phyloP scores from a whole-genome alignment of 805 yeast species.

The Cyberlindnera lachancei region DNA sequence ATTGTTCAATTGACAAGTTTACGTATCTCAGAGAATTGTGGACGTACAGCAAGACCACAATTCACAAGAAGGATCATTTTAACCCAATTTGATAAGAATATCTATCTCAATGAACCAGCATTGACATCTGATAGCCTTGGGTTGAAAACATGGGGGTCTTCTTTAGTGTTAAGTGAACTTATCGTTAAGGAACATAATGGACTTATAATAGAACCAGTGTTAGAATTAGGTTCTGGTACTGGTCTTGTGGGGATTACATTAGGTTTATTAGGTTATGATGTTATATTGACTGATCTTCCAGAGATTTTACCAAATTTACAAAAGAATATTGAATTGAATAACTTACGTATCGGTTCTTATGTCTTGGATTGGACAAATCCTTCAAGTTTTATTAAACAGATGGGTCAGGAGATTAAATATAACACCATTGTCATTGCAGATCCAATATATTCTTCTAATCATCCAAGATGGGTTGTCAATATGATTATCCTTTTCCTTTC shows the following conservation, averaged over 20 bases:
- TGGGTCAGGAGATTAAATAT: slow-evolving; percentile 28
- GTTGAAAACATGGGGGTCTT: slow-evolving; percentile 93
- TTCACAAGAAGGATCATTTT: slow-evolving; percentile 53
- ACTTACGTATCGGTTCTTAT: slow-evolving; percentile 30
- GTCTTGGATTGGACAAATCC: slow-evolving; percentile 80
- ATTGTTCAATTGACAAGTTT: slow-evolving; percentile 52
- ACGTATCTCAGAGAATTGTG: slow-evolving; percentile 74
- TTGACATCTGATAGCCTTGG: slow-evolving; percentile 84
- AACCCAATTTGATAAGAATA: slow-evolving; percentile 25
- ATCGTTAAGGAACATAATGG: slow-evolving; percentile 32
- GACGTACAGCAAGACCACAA: slow-evolving; percentile 76
- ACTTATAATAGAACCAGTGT: slow-evolving; percentile 23
- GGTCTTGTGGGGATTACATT: slow-evolving; percentile 81
- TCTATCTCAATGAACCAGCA: slow-evolving; percentile 66
- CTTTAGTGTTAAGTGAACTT: slow-evolving; percentile 55
- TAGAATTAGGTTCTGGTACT: slow-evolving; percentile 94
- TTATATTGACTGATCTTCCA: slow-evolving; percentile 63
- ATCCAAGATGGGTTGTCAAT: slow-evolving; percentile 64
- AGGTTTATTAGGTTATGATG: slow-evolving; percentile 38
- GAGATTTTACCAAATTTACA: slow-evolving; percentile 66
- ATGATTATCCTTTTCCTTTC: slow-evolving; percentile 47
- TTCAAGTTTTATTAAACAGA: slow-evolving; percentile 24
- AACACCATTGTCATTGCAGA: slow-evolving; percentile 71
- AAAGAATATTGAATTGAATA: slow-evolving; percentile 52
- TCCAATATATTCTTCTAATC: slow-evolving; percentile 79